Evolutionary conservation across 139 green algal genomes (phyloP).

Genomic region (Micractinium sp.): DNA sequence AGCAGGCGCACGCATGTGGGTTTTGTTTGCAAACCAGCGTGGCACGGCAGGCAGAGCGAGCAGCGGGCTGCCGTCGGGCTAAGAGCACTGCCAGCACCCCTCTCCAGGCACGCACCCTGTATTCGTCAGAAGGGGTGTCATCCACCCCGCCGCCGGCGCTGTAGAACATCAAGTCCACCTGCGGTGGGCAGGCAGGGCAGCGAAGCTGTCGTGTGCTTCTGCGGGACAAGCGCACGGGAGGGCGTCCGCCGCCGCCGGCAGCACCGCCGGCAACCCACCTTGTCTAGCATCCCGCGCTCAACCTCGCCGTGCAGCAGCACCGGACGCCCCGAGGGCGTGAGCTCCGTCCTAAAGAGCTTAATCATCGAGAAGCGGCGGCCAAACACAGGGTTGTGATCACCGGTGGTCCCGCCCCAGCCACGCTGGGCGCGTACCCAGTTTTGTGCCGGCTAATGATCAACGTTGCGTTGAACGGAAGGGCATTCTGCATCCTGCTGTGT

Average conservation of each 20-base stretch:
- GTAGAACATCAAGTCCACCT: constrained; percentile 74
- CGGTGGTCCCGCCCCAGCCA: too few relatives aligned
- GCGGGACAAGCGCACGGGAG: too few relatives aligned
- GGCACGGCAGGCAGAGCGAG: not conserved
- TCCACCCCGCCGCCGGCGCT: constrained; percentile 51
- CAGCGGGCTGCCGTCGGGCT: too few relatives aligned
- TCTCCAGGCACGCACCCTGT: constrained; percentile 22
- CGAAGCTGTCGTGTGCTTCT: too few relatives aligned
- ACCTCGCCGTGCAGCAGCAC: constrained; percentile 67
- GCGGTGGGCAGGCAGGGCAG: not conserved
- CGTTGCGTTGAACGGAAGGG: too few relatives aligned
- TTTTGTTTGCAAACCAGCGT: not conserved
- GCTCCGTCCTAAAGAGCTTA: constrained; percentile 41
- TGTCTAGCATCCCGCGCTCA: constrained; percentile 66
- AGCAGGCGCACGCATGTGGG: not conserved
- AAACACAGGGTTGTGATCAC: too few relatives aligned
- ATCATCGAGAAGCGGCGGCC: constrained; percentile 28
- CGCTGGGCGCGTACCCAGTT: too few relatives aligned
- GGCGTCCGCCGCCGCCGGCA: not conserved
- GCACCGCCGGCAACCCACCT: constrained; percentile 40
- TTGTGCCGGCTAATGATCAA: too few relatives aligned
- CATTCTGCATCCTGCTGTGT: not conserved
- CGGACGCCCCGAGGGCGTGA: constrained; percentile 68
- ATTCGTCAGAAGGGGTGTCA: constrained; percentile 9
- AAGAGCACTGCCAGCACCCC: not conserved